A percentile compares a stretch with the other conserved stretches of the same genome.
Evolutionary conservation across 805 yeast species (phyloP).

Genomic region (Hanseniaspora valbyensis): DNA sequence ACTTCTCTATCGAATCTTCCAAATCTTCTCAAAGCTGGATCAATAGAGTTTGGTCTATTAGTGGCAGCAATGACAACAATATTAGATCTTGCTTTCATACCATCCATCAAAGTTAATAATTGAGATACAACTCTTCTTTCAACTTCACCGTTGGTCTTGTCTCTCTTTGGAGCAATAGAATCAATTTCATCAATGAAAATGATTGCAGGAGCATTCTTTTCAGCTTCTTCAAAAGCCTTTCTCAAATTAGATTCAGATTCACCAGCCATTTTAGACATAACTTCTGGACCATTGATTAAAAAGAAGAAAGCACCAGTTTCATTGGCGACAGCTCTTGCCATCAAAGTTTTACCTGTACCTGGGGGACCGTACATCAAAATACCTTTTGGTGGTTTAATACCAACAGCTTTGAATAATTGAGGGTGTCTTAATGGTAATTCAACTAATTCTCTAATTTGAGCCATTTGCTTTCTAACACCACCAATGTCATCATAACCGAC

Average conservation of each 20-base stretch:
- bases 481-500: conserved; percentile 99
- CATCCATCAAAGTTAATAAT: conserved; percentile 95
- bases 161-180: conserved; percentile 98
- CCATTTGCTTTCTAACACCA: conserved; percentile 98
- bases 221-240: conserved; percentile 98
- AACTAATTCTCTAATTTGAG: conserved; percentile 96
- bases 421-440: conserved; percentile 98
- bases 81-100: conserved; percentile 99
- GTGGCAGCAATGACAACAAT: conserved; percentile 98
- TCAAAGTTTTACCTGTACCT: conserved; percentile 97
- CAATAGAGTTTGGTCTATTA: conserved; percentile 63
- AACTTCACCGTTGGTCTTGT: conserved; percentile 98
- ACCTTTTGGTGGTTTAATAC: conserved; percentile 98
- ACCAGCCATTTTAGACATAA: conserved; percentile 99
- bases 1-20: conserved; percentile 87
- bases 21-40: conserved; percentile 73
- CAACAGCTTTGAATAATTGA: conserved; percentile 91
- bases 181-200: conserved; percentile 98
- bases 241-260: conserved; percentile 94
- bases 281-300: conserved; percentile 96
- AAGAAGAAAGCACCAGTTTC: conserved; percentile 99
- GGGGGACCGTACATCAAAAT: conserved; percentile 98
- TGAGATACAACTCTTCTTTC: conserved; percentile 99
- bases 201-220: conserved; percentile 94
- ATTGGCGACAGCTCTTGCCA: conserved; percentile 99